phyloP scores from a whole-genome alignment of 2,329 filamentous ascomycete genomes.

The Penicillium sp. region DNA sequence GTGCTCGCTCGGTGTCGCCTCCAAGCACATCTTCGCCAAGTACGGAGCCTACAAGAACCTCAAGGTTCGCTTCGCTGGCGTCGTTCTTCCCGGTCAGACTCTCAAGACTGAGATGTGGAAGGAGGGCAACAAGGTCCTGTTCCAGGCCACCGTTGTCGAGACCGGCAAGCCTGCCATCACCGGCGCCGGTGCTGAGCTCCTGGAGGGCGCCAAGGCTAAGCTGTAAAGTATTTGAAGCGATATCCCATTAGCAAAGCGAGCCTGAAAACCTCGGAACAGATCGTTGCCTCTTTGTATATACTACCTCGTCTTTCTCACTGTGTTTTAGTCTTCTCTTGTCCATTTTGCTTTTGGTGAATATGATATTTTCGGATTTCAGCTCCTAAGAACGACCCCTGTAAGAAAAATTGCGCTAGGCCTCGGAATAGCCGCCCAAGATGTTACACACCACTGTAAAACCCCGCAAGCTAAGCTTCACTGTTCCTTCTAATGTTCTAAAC shows the following conservation, averaged over 20 bases:
- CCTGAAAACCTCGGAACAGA: constrained; percentile 16
- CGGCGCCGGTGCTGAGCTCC: constrained; percentile 76
- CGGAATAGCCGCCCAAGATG: neutral
- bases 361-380: neutral
- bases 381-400: too few species aligned
- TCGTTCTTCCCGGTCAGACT: constrained; percentile 85
- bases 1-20: constrained; percentile 88
- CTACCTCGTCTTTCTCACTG: constrained; percentile 14
- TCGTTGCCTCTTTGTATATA: constrained; percentile 28
- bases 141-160: constrained; percentile 88
- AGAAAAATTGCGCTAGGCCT: neutral
- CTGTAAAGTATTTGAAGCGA: constrained; percentile 44
- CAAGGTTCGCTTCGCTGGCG: constrained; percentile 87
- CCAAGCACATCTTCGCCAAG: constrained; percentile 83
- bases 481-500: too few species aligned
- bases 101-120: constrained; percentile 94
- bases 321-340: neutral
- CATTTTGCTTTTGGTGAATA: constrained; percentile 2
- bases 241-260: constrained; percentile 18
- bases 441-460: too few species aligned
- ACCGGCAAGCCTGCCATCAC: constrained; percentile 87
- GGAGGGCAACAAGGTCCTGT: constrained; percentile 75
- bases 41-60: constrained; percentile 86
- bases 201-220: constrained; percentile 54
- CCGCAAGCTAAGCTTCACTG: neutral